phyloP scores from a whole-genome alignment of 805 yeast species.

The Wickerhamomyces ciferrii region DNA sequence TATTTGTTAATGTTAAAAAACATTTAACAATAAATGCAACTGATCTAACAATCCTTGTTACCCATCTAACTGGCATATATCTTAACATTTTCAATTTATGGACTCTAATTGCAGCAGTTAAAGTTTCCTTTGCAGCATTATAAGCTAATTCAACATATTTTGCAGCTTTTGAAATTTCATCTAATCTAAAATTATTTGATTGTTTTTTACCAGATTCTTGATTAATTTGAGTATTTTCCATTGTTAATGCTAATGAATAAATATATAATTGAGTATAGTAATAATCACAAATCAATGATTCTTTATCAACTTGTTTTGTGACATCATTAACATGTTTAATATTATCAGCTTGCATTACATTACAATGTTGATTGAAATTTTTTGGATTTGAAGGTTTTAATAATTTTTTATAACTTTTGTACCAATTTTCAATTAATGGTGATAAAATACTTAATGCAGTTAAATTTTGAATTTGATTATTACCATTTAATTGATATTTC shows the following conservation, averaged over 20 bases:
- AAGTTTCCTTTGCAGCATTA: constrained; percentile 75
- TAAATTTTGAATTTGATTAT: constrained; percentile 59
- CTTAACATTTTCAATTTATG: constrained; percentile 58
- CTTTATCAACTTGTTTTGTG: constrained; percentile 47
- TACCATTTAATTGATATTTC: constrained; percentile 44
- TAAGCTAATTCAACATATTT: constrained; percentile 79
- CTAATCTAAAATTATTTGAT: constrained; percentile 41
- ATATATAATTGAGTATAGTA: constrained; percentile 81
- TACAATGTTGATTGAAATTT: constrained; percentile 26
- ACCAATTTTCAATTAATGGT: constrained; percentile 79
- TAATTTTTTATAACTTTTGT: constrained; percentile 50
- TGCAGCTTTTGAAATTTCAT: constrained; percentile 68
- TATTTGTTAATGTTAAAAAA: constrained; percentile 53
- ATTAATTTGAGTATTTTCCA: constrained; percentile 30
- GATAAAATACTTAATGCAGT: constrained; percentile 67
- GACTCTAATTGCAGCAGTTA: constrained; percentile 65
- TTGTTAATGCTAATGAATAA: constrained; percentile 71
- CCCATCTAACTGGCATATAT: constrained; percentile 92
- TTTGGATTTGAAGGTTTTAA: constrained; percentile 44
- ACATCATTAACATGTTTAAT: constrained; percentile 26
- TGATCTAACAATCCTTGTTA: constrained; percentile 77
- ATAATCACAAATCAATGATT: constrained; percentile 74
- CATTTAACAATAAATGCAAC: constrained; percentile 89
- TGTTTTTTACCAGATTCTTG: constrained; percentile 5
- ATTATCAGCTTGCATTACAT: constrained; percentile 18